Evolutionary conservation across 1,284 basidiomycete species (phyloP), one percentile per base, ranked within the genome.

Genomic region (Mycena citricolor): DNA sequence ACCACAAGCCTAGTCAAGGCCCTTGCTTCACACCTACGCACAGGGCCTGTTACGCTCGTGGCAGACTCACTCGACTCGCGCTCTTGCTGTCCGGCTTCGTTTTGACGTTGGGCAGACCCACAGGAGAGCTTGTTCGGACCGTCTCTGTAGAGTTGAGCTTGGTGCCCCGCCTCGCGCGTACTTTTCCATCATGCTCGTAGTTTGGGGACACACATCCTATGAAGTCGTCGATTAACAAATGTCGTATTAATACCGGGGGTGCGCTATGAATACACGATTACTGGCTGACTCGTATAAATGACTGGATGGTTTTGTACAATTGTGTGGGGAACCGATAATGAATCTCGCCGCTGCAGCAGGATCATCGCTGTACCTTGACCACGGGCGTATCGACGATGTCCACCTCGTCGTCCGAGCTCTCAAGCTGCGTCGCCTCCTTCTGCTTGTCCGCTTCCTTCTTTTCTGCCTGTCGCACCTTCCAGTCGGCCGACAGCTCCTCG

Each of bases 1-100:
- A 22, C 75, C 77, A 80, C 69, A 68, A 69, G 74, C 76, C 68
- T 65, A 69, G 74, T 76, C 74, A 76, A 76, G 74, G 72, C 67
- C 62, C 66, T 61, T 59, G 61, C 62, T 55, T 42, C 50, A 42
- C 19, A 29, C 54, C 49, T 39, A 71, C 62, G 57, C 58, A 61
- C 53, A 62, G 67, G 63, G 66, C 65, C 70, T 76, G 75, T 77
- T 77, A 77, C 76, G 74, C 73, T 72, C 61, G 68, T 77, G 76
- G 76, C 70, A 77, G 47, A 77, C 61, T 45, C 44, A 73, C 39
- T 44, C 49, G 56, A 57, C 56, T 53, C 44, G 51, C 54, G 49
- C 58, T 58, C 58, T 60, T 63, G 66, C 76, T 67, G 63, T 50
- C 51, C 49, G 54, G 57, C 60, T 56, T 69, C 73, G 76, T 77